Conservation (phyloP, 306 rosid genomes). For the Castanea mollissima region DNA sequence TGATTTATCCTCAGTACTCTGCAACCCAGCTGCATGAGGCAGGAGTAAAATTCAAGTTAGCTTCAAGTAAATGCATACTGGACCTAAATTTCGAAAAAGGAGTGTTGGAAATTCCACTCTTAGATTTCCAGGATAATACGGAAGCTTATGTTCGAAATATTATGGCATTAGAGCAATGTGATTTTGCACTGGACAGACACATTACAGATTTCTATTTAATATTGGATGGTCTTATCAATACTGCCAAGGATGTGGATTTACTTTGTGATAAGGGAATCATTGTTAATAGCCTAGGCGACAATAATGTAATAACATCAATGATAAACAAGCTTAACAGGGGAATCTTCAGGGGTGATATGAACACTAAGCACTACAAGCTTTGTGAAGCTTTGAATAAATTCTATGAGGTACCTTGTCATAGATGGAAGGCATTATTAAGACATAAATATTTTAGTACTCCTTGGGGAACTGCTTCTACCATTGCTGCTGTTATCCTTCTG, state of each 20-base stretch:
- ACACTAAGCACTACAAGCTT: too few relatives aligned
- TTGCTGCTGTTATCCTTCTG: not conserved
- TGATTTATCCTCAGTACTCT: too few relatives aligned
- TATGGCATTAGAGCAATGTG: constrained; percentile 40
- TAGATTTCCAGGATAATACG: constrained; percentile 27
- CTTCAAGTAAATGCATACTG: not conserved
- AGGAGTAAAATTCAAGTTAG: not conserved
- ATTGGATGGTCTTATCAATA: constrained; percentile 30
- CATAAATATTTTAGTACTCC: too few relatives aligned
- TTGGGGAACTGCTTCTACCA: too few relatives aligned
- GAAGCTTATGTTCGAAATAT: constrained; percentile 31
- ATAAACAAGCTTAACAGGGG: constrained; percentile 16
- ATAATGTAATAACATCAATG: constrained; percentile 25
- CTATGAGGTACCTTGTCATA: too few relatives aligned
- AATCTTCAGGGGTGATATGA: too few relatives aligned
- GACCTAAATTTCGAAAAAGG: not conserved
- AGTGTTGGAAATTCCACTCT: not conserved
- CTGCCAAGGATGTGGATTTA: constrained; percentile 23
- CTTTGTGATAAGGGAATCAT: constrained; percentile 16
- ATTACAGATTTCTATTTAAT: constrained; percentile 27
- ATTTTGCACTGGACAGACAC: constrained; percentile 11
- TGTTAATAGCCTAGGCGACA: constrained; percentile 25
- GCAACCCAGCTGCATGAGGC: not conserved
- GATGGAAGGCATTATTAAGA: too few relatives aligned
- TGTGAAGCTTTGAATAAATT: too few relatives aligned